phyloP scores from a whole-genome alignment of 768 basidiomycete species.

The Serendipita sp. region DNA sequence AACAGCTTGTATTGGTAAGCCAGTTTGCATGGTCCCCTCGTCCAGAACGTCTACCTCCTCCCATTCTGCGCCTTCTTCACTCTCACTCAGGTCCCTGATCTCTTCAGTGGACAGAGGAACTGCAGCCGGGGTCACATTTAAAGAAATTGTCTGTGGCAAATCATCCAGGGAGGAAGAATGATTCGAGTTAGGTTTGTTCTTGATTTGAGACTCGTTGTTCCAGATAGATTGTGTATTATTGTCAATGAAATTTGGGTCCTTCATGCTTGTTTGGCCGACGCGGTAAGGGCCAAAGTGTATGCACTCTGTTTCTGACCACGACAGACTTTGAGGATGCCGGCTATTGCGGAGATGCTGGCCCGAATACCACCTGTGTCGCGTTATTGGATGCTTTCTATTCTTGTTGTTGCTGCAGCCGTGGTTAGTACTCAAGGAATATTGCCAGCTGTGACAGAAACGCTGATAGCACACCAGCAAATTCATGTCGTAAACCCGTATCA shows the following conservation, averaged over 20 bases:
- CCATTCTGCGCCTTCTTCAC: slow-evolving; percentile 54
- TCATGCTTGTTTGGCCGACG: neutral
- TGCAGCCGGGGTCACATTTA: too few relatives aligned
- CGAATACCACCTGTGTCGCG: slow-evolving; percentile 88
- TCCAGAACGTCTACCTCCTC: slow-evolving; percentile 49
- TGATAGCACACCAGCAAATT: slow-evolving; percentile 50
- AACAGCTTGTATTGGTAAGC: slow-evolving; percentile 30
- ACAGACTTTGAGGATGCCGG: neutral
- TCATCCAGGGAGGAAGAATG: too few relatives aligned
- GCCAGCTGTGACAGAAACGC: neutral
- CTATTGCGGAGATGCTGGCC: slow-evolving; percentile 31
- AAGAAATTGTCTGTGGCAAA: too few relatives aligned
- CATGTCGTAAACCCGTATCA: slow-evolving; percentile 81
- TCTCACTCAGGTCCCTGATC: neutral
- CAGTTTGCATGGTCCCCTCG: slow-evolving; percentile 12
- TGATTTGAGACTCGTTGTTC: neutral
- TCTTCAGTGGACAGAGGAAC: too few relatives aligned
- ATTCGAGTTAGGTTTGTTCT: neutral
- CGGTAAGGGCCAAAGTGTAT: neutral
- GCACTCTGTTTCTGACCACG: neutral
- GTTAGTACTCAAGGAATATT: slow-evolving; percentile 35
- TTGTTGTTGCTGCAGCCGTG: slow-evolving; percentile 70
- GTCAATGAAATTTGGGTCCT: neutral
- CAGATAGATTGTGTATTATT: neutral
- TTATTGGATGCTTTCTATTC: slow-evolving; percentile 64